phyloP scores from a whole-genome alignment of 495 filamentous ascomycete genomes.

The Parmelia sp. region DNA sequence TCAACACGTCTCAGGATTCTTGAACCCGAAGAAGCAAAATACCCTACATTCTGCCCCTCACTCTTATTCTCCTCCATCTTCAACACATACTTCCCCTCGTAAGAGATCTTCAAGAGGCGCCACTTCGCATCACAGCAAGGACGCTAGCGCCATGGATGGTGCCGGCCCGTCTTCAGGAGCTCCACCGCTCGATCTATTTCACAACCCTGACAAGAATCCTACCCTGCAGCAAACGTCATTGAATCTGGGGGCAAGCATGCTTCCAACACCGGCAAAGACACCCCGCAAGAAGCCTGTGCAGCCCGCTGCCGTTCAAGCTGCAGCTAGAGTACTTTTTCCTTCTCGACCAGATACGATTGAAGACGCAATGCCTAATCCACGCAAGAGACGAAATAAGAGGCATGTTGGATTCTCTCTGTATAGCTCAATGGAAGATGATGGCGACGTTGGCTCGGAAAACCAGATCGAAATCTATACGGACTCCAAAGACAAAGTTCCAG shows the following conservation, averaged over 20 bases:
- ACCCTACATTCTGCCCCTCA: conserved; percentile 18
- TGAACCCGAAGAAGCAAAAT: conserved; percentile 2
- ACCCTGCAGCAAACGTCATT: conserved; percentile 21
- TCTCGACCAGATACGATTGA: conserved; percentile 39
- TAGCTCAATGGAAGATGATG: conserved; percentile 56
- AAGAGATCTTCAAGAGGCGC: conserved; percentile 35
- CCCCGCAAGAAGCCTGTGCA: conserved; percentile 63
- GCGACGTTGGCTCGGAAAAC: conserved; percentile 37
- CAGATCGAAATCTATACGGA: conserved; percentile 84
- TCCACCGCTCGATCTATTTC: not conserved
- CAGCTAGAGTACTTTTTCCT: conserved; percentile 71
- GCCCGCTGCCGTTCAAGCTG: conserved; percentile 50
- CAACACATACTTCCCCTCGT: conserved; percentile 41
- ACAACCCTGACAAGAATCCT: conserved; percentile 21
- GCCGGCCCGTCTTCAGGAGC: not conserved
- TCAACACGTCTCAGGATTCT: not conserved
- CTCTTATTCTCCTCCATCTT: conserved; percentile 44
- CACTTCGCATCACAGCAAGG: conserved; percentile 6
- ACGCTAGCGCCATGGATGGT: conserved; percentile 12
- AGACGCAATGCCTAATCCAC: conserved; percentile 55
- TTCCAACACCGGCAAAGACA: conserved; percentile 89
- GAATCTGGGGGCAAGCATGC: conserved; percentile 41
- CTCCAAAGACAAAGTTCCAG: conserved; percentile 76
- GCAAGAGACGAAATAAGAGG: conserved; percentile 51
- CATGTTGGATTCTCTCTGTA: conserved; percentile 61